These are phyloP conservation scores for Tolypocladium guangdongense DNA, from an alignment of 2,329 filamentous ascomycete genomes.

Conservation along the genomic window DNA sequence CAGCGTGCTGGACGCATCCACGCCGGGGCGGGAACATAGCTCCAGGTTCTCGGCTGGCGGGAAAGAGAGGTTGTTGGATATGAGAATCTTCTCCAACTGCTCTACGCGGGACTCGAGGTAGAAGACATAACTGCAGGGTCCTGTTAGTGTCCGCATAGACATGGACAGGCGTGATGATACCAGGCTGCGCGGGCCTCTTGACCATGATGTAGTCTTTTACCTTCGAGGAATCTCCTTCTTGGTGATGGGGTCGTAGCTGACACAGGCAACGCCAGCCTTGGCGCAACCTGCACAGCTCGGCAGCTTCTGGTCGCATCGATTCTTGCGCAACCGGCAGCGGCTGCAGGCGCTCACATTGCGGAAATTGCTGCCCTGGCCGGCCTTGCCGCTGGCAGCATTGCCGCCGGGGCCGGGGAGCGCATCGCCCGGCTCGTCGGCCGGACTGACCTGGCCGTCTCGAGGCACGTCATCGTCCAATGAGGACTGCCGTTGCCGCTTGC, in stretches of 20 bases:
- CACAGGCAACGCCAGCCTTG: conserved; percentile 83
- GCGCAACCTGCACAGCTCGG: conserved; percentile 87
- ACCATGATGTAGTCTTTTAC: conserved; percentile 36
- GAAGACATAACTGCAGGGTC: conserved; percentile 66
- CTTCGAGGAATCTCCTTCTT: conserved; percentile 90
- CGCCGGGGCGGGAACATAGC: conserved; percentile 39
- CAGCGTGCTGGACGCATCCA: conserved; percentile 22
- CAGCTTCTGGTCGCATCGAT: conserved; percentile 85
- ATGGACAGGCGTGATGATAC: neutral
- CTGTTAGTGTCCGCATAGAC: conserved; percentile 1
- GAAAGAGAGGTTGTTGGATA: conserved; percentile 58
- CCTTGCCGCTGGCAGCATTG: conserved; percentile 22
- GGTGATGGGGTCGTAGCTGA: conserved; percentile 92
- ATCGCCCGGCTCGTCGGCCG: conserved; percentile 19
- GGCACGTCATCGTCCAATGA: conserved; percentile 38
- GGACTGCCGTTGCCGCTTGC: conserved; percentile 46
- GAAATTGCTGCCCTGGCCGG: conserved; percentile 55
- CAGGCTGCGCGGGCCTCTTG: too few species aligned
- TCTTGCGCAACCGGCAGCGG: conserved; percentile 83
- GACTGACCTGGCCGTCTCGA: conserved; percentile 16
- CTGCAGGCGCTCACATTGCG: conserved; percentile 92
- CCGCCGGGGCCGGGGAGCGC: neutral
- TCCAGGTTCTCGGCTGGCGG: conserved; percentile 63
- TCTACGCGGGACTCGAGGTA: conserved; percentile 82
- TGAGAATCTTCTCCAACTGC: conserved; percentile 69